Evolutionary conservation across 2,329 filamentous ascomycete genomes (phyloP).

Genomic region (Xylariaceae sp.): DNA sequence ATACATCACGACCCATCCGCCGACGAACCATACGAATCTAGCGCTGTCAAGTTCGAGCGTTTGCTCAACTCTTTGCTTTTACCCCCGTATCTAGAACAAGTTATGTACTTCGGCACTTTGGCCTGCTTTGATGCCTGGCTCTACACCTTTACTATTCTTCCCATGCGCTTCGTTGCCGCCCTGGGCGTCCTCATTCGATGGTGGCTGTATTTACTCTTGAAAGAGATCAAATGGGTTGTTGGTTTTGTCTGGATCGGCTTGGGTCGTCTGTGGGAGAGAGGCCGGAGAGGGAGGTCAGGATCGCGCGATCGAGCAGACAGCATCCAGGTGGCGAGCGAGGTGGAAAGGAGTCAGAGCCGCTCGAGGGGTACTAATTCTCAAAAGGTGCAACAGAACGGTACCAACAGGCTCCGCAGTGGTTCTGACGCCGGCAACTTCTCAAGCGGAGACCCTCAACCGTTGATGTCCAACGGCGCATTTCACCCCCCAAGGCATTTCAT

Average conservation of each 20-base stretch:
- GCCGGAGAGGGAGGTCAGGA: slow-evolving; percentile 42
- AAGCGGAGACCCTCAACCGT: slow-evolving; percentile 18
- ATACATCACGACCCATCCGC: slow-evolving; percentile 55
- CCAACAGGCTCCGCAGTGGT: slow-evolving; percentile 16
- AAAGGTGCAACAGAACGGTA: slow-evolving; percentile 15
- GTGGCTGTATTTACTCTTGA: slow-evolving; percentile 68
- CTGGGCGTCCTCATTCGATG: slow-evolving; percentile 71
- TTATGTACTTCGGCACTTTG: slow-evolving; percentile 81
- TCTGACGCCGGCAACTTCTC: slow-evolving; percentile 18
- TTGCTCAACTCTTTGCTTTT: slow-evolving; percentile 83
- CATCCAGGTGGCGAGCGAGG: slow-evolving; percentile 30
- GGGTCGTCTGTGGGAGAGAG: slow-evolving; percentile 70
- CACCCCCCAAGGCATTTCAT: slow-evolving; percentile 33
- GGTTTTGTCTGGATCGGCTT: slow-evolving; percentile 77
- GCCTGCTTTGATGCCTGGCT: slow-evolving; percentile 96
- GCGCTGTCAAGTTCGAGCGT: slow-evolving; percentile 85
- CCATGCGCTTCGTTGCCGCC: slow-evolving; percentile 81
- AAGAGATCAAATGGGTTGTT: slow-evolving; percentile 68
- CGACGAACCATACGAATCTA: slow-evolving; percentile 81
- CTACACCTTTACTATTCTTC: slow-evolving; percentile 92
- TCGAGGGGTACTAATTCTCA: slow-evolving; percentile 16
- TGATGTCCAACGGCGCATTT: slow-evolving; percentile 23
- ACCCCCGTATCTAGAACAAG: slow-evolving; percentile 76
- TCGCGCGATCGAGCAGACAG: slow-evolving; percentile 25
- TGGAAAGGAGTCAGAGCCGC: slow-evolving; percentile 38